phyloP scores from a whole-genome alignment of 2,329 filamentous ascomycete species.

The Colletotrichum gigasporum region DNA sequence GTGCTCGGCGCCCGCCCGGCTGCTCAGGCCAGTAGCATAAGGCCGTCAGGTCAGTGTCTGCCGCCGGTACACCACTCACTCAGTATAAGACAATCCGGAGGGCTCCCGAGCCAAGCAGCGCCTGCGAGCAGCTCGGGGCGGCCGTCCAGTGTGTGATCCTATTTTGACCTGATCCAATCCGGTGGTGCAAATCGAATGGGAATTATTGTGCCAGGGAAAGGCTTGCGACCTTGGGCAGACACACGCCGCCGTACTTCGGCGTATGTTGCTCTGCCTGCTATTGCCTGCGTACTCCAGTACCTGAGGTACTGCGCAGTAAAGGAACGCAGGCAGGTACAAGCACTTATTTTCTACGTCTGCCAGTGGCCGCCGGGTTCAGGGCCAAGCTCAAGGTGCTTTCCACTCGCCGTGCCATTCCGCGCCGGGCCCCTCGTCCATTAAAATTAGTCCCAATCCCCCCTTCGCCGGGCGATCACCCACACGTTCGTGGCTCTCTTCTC shows the following conservation, averaged over 20 bases:
- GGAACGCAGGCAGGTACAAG: background rate
- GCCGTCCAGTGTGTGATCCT: background rate
- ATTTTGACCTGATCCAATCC: background rate
- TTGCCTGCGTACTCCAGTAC: too few relatives aligned
- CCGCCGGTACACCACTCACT: background rate
- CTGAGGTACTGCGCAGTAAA: background rate
- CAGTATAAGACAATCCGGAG: background rate
- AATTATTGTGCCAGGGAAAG: background rate
- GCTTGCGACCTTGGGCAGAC: background rate
- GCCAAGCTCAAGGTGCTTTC: conserved; percentile 1
- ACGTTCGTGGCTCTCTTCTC: conserved; percentile 10
- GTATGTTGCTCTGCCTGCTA: too few relatives aligned
- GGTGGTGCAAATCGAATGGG: background rate
- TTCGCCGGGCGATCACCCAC: background rate
- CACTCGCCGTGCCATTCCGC: conserved; percentile 15
- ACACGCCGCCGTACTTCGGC: too few relatives aligned
- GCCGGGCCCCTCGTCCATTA: conserved; percentile 26
- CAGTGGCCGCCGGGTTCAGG: background rate
- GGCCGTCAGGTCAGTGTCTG: background rate
- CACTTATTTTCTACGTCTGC: too few relatives aligned
- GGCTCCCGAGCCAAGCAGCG: background rate
- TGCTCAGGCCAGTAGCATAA: conserved; percentile 10
- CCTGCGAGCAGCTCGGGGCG: background rate
- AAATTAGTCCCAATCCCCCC: conserved; percentile 24
- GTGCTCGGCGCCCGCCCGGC: conserved; percentile 9